phyloP scores from a whole-genome alignment of 1,139 yeast species.

The Trichomonascaceae sp. region DNA sequence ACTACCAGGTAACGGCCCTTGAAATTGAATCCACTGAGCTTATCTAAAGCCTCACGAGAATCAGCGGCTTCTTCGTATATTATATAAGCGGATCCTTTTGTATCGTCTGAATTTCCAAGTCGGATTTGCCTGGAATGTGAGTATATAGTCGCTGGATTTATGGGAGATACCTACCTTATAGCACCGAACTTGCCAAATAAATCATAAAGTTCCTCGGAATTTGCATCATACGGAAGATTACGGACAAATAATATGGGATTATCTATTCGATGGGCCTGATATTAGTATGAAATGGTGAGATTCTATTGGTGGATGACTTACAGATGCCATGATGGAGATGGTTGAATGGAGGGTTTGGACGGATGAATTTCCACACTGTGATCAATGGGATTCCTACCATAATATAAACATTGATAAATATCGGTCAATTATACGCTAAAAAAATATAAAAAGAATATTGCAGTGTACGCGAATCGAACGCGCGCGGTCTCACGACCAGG shows the following conservation, averaged over 20 bases:
- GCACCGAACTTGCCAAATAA: slow-evolving; percentile 55
- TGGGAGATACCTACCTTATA: slow-evolving; percentile 31
- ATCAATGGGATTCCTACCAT: too few relatives aligned
- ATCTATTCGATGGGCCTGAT: slow-evolving; percentile 14
- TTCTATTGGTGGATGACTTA: neutral
- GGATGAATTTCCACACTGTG: neutral
- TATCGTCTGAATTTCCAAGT: slow-evolving; percentile 39
- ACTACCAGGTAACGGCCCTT: slow-evolving; percentile 57
- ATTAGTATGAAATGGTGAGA: neutral
- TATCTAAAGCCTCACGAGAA: slow-evolving; percentile 48
- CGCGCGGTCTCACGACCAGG: slow-evolving; percentile 12
- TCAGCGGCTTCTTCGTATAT: slow-evolving; percentile 45
- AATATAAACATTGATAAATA: too few relatives aligned
- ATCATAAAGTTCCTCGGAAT: slow-evolving; percentile 45
- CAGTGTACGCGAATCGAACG: slow-evolving; percentile 13
- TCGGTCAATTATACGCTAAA: neutral
- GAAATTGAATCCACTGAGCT: slow-evolving; percentile 55
- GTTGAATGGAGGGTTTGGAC: neutral
- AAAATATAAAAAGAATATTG: slow-evolving; percentile 4
- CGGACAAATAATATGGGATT: slow-evolving; percentile 42
- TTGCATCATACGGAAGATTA: slow-evolving; percentile 52
- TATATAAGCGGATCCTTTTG: slow-evolving; percentile 54
- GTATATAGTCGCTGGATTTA: neutral
- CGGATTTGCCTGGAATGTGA: slow-evolving; percentile 40
- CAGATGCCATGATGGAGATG: slow-evolving; percentile 1